Base-by-base conservation (phyloP, 768 basidiomycete species). In the Dioszegia aurantiaca region DNA sequence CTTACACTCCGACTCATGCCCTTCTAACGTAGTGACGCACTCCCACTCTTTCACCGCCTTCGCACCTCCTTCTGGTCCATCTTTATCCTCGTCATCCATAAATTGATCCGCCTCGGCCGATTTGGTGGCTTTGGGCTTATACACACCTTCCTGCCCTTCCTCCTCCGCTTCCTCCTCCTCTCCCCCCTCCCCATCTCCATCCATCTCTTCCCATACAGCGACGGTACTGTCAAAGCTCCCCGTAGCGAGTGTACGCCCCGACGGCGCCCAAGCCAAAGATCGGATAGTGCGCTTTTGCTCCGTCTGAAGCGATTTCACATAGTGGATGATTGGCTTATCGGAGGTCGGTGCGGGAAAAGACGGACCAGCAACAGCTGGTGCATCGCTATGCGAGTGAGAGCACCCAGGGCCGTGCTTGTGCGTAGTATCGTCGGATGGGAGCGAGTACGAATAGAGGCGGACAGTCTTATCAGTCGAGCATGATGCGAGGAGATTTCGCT, bases 1-100 rank as follows among this genome's bases (percentile, higher is more conserved):
- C 79, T 98, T 98, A 80, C 93, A 97, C 74, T 99, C 94, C 54
- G 73, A 92, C 73, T 97, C 94, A 72, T 97, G 95, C 0, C 95
- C 94, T 73, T 97, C 91, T 21, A 97, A 77, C 37, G 87, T 83
- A 47, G 86, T 86, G 60, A 86, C 82, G 68, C 89, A 93, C 68
- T 95, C 90, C 91, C 91, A 94, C 51, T 89, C 87, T 57, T 88
- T 89, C 39, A 78, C 82, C 63, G 87, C 81, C 56, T 84, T 79
- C 12, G 83, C 83, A 61, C 6, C 80, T 85, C 63, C 88, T 88
- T 9, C 83, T 83, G 60, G 79, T 84, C 62, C n/a, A n/a, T n/a
- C n/a, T n/a, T 88, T 87, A 62, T 88, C 87, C 6, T 60, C 60
- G 12, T 56, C 57, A 12, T 57, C 53, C 41, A 53, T 59, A 3